Evolutionary conservation across 371 early-diverging fungal species (phyloP).

Genomic region (Cokeromyces recurvatus): DNA sequence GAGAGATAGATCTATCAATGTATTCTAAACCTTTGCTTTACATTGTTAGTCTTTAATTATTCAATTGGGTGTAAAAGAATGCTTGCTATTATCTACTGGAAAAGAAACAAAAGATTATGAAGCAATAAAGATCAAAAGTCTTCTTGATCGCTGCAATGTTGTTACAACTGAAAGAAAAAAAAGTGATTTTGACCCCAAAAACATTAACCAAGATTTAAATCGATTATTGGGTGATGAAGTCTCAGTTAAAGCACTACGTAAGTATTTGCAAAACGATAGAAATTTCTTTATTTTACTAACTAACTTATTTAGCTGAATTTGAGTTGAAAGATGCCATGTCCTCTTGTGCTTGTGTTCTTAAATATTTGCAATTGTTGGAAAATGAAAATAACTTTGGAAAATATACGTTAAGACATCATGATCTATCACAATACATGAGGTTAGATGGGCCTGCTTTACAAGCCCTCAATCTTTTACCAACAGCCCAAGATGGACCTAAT

Average conservation of each 20-base stretch:
- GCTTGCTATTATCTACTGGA: conserved; percentile 59
- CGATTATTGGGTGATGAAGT: conserved; percentile 71
- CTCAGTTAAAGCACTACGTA: conserved; percentile 63
- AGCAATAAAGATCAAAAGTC: conserved; percentile 55
- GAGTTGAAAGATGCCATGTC: conserved; percentile 78
- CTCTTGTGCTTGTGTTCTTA: conserved; percentile 70
- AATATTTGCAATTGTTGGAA: conserved; percentile 68
- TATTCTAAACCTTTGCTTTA: too few relatives aligned
- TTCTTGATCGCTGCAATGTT: conserved; percentile 73
- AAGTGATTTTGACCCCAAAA: conserved; percentile 60
- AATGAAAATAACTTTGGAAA: conserved; percentile 76
- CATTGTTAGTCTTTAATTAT: conserved; percentile 68
- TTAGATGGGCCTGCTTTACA: conserved; percentile 88
- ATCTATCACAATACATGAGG: conserved; percentile 87
- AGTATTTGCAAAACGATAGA: conserved; percentile 15
- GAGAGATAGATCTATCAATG: too few relatives aligned
- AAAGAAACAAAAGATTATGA: conserved; percentile 57
- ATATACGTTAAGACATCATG: conserved; percentile 66
- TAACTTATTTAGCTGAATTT: conserved; percentile 60
- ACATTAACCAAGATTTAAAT: conserved; percentile 84
- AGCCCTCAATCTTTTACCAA: conserved; percentile 85
- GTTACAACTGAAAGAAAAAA: conserved; percentile 67
- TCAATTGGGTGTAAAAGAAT: conserved; percentile 91
- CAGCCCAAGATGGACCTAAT: conserved; percentile 70
- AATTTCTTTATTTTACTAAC: too few relatives aligned